Evolutionary conservation across 2,329 filamentous ascomycete species (phyloP).

Genomic region (Raffaelea ambrosiae): DNA sequence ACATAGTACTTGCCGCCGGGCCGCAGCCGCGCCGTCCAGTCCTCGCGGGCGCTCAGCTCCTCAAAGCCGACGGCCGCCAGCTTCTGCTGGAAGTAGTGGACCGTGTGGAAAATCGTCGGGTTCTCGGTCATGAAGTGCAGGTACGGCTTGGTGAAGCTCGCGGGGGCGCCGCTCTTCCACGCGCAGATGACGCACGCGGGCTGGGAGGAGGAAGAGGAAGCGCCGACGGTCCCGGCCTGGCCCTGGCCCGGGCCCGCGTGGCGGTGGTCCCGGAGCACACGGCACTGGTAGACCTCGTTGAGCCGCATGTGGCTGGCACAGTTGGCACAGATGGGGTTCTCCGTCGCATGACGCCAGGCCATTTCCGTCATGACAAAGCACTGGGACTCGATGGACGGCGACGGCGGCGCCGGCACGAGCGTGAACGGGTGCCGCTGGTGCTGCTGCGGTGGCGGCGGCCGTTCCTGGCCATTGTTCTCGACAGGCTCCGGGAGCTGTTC

Average conservation of each 20-base stretch:
- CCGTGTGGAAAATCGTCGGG: slow-evolving; percentile 88
- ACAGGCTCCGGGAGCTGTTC: no score
- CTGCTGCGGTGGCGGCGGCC: no score
- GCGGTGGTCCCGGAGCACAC: slow-evolving; percentile 14
- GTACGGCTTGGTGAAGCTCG: slow-evolving; percentile 73
- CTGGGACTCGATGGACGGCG: slow-evolving; percentile 8
- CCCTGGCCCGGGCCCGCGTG: no score
- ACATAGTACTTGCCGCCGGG: slow-evolving; percentile 48
- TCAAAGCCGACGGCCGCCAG: slow-evolving; percentile 65
- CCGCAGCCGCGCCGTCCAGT: slow-evolving; percentile 65
- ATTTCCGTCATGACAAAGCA: slow-evolving; percentile 39
- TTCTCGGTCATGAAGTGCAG: slow-evolving; percentile 81
- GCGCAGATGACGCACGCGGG: slow-evolving; percentile 26
- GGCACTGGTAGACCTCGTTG: slow-evolving; percentile 6
- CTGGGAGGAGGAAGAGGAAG: no score
- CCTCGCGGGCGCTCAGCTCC: slow-evolving; percentile 69
- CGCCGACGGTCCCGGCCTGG: no score
- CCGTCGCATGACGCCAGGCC: slow-evolving; percentile 23
- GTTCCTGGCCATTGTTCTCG: no score
- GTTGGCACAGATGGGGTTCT: slow-evolving; percentile 28
- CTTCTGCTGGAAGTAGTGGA: slow-evolving; percentile 67
- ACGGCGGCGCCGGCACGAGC: background rate
- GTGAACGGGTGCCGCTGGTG: background rate
- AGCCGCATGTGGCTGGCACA: slow-evolving; percentile 26
- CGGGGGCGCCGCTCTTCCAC: slow-evolving; percentile 37